phyloP scores from a whole-genome alignment of 345 rosid species.

The Gossypium anomalum region DNA sequence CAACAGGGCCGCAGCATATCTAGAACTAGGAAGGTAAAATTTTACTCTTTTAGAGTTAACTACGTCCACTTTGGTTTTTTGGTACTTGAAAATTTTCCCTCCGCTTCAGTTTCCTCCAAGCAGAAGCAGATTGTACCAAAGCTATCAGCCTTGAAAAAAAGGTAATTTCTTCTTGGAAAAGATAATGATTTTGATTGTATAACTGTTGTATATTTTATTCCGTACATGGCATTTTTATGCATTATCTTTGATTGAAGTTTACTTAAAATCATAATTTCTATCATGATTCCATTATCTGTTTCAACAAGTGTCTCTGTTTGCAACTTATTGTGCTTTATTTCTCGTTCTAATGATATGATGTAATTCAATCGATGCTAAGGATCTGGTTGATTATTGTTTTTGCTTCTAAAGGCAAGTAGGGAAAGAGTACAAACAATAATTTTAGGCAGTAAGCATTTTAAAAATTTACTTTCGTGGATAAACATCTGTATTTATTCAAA shows the following conservation, averaged over 20 bases:
- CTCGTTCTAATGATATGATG: no score
- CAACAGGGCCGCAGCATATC: constrained; percentile 97
- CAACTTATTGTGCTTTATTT: neutral
- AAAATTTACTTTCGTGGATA: neutral
- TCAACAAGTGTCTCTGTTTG: neutral
- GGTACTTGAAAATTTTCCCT: constrained; percentile 12
- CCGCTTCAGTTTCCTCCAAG: constrained; percentile 67
- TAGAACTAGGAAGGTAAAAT: constrained; percentile 65
- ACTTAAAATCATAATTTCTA: neutral
- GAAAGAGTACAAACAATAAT: neutral
- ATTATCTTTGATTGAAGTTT: neutral
- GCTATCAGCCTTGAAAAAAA: constrained; percentile 85
- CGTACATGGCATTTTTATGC: neutral
- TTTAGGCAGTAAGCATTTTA: neutral
- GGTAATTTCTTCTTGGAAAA: constrained; percentile 40
- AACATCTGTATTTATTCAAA: neutral
- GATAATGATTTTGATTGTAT: neutral
- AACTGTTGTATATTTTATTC: neutral
- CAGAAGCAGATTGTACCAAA: constrained; percentile 80
- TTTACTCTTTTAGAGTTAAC: constrained; percentile 4
- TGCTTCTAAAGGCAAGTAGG: neutral
- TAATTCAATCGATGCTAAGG: no score
- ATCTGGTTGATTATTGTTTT: neutral
- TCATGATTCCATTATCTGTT: neutral
- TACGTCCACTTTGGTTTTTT: neutral